phyloP scores from a whole-genome alignment of 768 basidiomycete genomes.

The Lactifluus hygrophoroides region DNA sequence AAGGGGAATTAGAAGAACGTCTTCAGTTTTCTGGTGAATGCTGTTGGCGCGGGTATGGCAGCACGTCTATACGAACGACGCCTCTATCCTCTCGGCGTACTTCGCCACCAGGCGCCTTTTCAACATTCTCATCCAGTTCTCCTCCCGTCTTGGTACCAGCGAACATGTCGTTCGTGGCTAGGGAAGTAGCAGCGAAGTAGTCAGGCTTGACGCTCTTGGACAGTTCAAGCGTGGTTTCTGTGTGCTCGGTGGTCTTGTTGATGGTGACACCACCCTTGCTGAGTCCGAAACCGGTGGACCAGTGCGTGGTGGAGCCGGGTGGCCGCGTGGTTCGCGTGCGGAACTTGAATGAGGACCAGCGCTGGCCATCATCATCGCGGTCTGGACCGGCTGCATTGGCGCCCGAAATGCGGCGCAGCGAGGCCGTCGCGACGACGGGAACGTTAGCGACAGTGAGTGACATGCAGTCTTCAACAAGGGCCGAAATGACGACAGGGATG shows the following conservation, averaged over 20 bases:
- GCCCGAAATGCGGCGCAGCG: not conserved
- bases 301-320: not conserved
- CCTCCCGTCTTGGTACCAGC: not conserved
- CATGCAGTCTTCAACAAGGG: constrained; percentile 26
- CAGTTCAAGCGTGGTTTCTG: not conserved
- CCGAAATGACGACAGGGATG: constrained; percentile 26
- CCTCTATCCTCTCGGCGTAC: not conserved
- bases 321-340: constrained; percentile 8
- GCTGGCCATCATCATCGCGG: constrained; percentile 15
- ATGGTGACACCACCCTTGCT: not conserved
- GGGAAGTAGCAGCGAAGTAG: not conserved
- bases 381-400: not conserved
- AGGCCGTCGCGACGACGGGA: constrained; percentile 18
- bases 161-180: not conserved
- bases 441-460: constrained; percentile 13
- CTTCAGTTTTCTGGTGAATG: not conserved
- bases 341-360: constrained; percentile 21
- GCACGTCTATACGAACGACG: constrained; percentile 14
- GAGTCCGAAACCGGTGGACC: not conserved
- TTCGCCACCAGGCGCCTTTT: not conserved
- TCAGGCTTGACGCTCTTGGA: not conserved
- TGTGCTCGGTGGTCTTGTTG: not conserved
- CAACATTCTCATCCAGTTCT: not conserved
- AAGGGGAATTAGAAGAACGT: not conserved
- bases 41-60: not conserved